Percentiles rank a stretch among this genome's conserved stretches.
Evolutionary conservation across 1,284 basidiomycete genomes (phyloP).

Genomic region (Meira miltonrushii): DNA sequence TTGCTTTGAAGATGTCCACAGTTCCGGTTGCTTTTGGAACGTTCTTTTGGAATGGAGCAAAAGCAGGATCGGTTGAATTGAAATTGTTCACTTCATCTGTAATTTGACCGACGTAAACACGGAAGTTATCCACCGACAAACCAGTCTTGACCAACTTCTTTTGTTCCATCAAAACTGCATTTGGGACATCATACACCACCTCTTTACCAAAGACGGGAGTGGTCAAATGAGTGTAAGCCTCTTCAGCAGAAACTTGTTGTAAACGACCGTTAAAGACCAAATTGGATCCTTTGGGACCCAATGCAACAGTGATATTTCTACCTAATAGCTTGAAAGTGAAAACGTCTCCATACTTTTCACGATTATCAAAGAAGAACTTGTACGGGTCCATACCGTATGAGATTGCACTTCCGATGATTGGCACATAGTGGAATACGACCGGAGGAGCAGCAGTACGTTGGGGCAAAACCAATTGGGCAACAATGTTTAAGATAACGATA

Average conservation of each 20-base stretch:
- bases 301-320: slow-evolving; percentile 80
- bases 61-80: slow-evolving; percentile 57
- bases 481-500: slow-evolving; percentile 60
- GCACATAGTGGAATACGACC: slow-evolving; percentile 72
- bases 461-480: slow-evolving; percentile 56
- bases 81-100: slow-evolving; percentile 56
- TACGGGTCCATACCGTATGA: slow-evolving; percentile 74
- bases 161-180: slow-evolving; percentile 96
- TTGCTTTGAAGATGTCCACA: slow-evolving; percentile 60
- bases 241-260: slow-evolving; percentile 86
- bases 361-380: slow-evolving; percentile 67
- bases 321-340: slow-evolving; percentile 78
- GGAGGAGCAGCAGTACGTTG: slow-evolving; percentile 58
- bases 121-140: slow-evolving; percentile 84
- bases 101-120: slow-evolving; percentile 84
- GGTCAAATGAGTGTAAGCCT: slow-evolving; percentile 70
- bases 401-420: slow-evolving; percentile 68
- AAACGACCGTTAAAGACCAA: slow-evolving; percentile 91
- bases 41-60: slow-evolving; percentile 56
- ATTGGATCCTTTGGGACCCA: slow-evolving; percentile 89
- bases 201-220: slow-evolving; percentile 76
- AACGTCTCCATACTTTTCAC: slow-evolving; percentile 75
- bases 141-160: slow-evolving; percentile 86
- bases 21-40: slow-evolving; percentile 17
- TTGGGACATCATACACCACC: slow-evolving; percentile 95